Evolutionary conservation across 345 rosid species (phyloP), one percentile per base, ranked within the genome.

Genomic region (Lepidium aucheri): DNA sequence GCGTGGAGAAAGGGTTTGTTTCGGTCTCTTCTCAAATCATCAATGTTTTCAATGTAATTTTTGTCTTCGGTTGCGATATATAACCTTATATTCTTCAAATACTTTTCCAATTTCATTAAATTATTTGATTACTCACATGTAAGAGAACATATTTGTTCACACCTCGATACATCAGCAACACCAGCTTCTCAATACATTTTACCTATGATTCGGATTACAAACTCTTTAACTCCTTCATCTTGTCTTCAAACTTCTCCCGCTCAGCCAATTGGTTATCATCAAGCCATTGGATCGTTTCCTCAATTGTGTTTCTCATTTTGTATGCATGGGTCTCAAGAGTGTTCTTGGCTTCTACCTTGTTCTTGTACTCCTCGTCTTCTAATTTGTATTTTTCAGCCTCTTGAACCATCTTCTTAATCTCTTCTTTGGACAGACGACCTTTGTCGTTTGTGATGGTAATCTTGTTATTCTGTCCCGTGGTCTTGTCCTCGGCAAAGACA

Each of bases 261-360:
- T 83, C 85, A 0, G 87, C 87, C 8, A 83, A 79, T 63, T 85
- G 86, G 82, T 82, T 85, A 67, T 63, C 46, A 50, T 85, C 89
- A 10, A 85, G 52, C 89, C 87, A 74, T 46, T 82, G 82, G 24
- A 85, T 80, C 52, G 86, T 75, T 32, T 67, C 56, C 34, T 80
- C 81, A 0, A 70, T 39, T 0, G 83, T 80, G 77, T 84, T 82
- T 46, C 83, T 79, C 85, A 81, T 79, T 78, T 75, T 77, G 78
- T 79, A 77, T 0, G 83, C 20, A 4, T 39, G 12, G 60, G 17
- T 54, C 43, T 54, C 42, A 34, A 28, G 39, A 14, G 22, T 22
- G 4, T 52, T 52, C 57, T 52, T 52, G 38, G 57, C 57, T 14
- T 52, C 57, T 0, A 54, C 12, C 33, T 56, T 56, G 18, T 56